Base-by-base conservation (phyloP, 2,329 filamentous ascomycete genomes). In the Aspergillus alliaceus region DNA sequence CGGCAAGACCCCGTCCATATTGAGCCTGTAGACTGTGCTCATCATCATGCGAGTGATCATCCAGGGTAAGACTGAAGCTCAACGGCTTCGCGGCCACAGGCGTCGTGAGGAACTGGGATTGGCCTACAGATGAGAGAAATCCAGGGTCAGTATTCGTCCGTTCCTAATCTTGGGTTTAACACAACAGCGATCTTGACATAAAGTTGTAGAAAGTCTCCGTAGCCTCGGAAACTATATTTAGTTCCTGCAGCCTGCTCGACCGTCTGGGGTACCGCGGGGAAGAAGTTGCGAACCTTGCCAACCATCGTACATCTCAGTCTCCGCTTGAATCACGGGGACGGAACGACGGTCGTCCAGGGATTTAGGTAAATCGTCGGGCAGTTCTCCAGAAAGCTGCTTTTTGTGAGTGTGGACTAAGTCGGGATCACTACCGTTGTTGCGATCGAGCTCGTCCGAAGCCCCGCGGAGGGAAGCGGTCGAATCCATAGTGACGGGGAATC, bases 261-360 rank as follows among this genome's bases (percentile, higher is more conserved):
- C 48, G 46, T 22, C 18, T n/a, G n/a, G n/a, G n/a, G n/a, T n/a
- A n/a, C 35, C 47, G 48, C 39, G 50, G 49, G 39, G 50, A 39
- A 20, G 37, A 46, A 48, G 50, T 31, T 79, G 60, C 81, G 72
- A 74, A 89, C 93, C 93, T 87, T 98, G 92, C 95, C 95, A 99
- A 66, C 91, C 95, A 83, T 99, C 95, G 75, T 98, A 99, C 79
- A 97, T 91, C 80, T 98, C 95, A 39, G 93, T 96, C 80, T 98
- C 95, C 55, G 89, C 83, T 62, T 87, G 84, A 60, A 88, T 86
- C 47, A 80, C 81, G 4, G 87, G 84, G 32, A 89, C 84, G 68
- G 82, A 82, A 66, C 88, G 85, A 59, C 95, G 86, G 79, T 99
- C 95, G 74, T 99, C 89, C 54, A 99, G 84, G 12, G 93, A 96